These are phyloP conservation scores for Vaccinium vitisidaea DNA, from an alignment of 148 eudicot genomes.

Conservation along the genomic window DNA sequence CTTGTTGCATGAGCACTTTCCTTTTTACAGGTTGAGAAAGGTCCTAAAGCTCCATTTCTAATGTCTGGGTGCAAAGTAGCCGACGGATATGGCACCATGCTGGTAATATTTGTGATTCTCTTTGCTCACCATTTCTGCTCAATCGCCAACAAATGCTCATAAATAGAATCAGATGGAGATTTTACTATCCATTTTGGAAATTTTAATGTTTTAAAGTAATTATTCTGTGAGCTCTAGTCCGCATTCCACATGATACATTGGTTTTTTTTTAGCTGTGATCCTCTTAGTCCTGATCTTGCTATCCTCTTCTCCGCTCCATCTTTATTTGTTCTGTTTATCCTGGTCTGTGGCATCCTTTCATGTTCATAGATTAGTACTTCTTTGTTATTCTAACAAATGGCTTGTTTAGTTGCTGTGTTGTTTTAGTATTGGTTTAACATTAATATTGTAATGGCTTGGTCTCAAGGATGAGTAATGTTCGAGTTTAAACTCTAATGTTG, in stretches of 20 bases:
- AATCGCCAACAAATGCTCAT: neutral
- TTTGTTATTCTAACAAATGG: neutral
- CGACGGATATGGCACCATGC: slow-evolving; percentile 91
- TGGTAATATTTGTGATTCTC: slow-evolving; percentile 40
- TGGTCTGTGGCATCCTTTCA: neutral
- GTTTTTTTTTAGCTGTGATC: too few relatives aligned
- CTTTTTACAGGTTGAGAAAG: slow-evolving; percentile 58
- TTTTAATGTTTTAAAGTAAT: neutral
- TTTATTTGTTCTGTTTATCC: neutral
- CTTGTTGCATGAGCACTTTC: neutral
- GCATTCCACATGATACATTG: too few relatives aligned
- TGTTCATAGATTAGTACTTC: neutral
- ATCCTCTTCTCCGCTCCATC: neutral
- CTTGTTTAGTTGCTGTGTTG: neutral
- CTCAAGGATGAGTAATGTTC: neutral
- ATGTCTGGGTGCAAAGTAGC: slow-evolving; percentile 98
- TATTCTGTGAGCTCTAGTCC: neutral
- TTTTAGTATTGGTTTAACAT: neutral
- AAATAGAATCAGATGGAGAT: neutral
- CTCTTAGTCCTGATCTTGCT: neutral
- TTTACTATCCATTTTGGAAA: neutral
- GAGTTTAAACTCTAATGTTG: neutral
- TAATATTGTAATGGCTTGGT: neutral
- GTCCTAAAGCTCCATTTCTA: slow-evolving; percentile 67
- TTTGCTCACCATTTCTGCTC: slow-evolving; percentile 11